These are phyloP conservation scores for Auriculariales sp. DNA, from an alignment of 768 basidiomycete species.

Conservation along the genomic window DNA sequence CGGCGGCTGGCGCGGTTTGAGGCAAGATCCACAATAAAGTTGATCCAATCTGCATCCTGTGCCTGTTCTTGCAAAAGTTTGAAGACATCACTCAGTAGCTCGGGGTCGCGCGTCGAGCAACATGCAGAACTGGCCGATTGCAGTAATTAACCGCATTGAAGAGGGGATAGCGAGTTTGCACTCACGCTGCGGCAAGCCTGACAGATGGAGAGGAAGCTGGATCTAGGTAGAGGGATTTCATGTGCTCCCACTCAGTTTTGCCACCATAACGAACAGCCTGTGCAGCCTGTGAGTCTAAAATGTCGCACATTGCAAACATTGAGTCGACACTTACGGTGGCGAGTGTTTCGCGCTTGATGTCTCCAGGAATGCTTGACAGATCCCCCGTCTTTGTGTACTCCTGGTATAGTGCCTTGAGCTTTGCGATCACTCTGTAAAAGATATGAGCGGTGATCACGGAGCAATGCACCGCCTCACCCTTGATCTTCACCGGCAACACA, in stretches of 20 bases:
- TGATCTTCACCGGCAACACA: constrained; percentile 31
- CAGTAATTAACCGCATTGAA: not conserved
- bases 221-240: constrained; percentile 52
- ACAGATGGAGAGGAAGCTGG: constrained; percentile 62
- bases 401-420: constrained; percentile 57
- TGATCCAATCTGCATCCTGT: constrained; percentile 45
- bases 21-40: constrained; percentile 46
- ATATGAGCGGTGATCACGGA: too few relatives aligned
- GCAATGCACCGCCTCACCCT: constrained; percentile 8
- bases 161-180: constrained; percentile 1
- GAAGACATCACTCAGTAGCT: constrained; percentile 47
- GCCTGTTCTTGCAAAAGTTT: constrained; percentile 38
- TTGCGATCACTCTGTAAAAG: constrained; percentile 50
- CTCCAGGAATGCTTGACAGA: constrained; percentile 63
- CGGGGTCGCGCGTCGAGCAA: constrained; percentile 40
- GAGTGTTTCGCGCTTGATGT: constrained; percentile 49
- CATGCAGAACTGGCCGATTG: constrained; percentile 40
- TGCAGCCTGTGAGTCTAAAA: too few relatives aligned
- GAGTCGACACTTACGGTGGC: constrained; percentile 27
- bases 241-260: constrained; percentile 54
- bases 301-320: too few relatives aligned
- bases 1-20: constrained; percentile 42
- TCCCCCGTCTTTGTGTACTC: constrained; percentile 58
- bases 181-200: constrained; percentile 56
- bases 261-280: constrained; percentile 68